Base-by-base conservation (phyloP, 2,329 filamentous ascomycete genomes). In the Fusarium pseudograminearum region DNA sequence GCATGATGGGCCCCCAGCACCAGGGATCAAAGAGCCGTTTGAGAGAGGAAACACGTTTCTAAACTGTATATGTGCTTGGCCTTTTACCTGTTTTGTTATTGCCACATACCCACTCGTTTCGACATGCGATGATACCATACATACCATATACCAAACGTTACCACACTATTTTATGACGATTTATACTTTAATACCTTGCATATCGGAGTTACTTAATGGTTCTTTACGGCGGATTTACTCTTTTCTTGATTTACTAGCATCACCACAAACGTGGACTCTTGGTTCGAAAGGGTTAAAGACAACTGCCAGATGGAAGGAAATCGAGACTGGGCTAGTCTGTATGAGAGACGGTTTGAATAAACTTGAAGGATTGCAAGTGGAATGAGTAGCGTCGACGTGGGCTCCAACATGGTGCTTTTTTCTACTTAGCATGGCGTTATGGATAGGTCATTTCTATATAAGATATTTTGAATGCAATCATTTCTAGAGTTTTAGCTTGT, bases 1-100 rank as follows among this genome's bases (percentile, higher is more conserved):
- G 80, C 22, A 80, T 84, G 69, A 76, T 79, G 52, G 81, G 83
- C 28, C 76, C 87, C 33, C 84, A 81, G 55, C 81, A 83, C 22
- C 85, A 87, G 69, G 78, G 79, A 40, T 85, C 84, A 0, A 85
- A 83, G 73, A 87, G 85, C 69, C 85, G 85, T 14, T 78, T 88
- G 34, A 81, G 85, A 38, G 86, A 88, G 65, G 85, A 87, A 75
- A 82, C 82, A n/a, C 83, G 81, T 70, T 85, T 83, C 67, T 84
- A 76, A 78, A 65, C 64, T 66, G 61, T 73, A 72, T 44, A 70
- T 56, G 70, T 58, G 67, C 64, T 55, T 66, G 55, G 52, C 65
- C 57, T 68, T 64, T 64, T 64, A 65, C 66, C 61, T 74, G 69
- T 72, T 65, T 73, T 70, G 75, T 65, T 62, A 52, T 73, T 68